phyloP scores from a whole-genome alignment of 495 filamentous ascomycete genomes.

The Cenococcum geophilum region DNA sequence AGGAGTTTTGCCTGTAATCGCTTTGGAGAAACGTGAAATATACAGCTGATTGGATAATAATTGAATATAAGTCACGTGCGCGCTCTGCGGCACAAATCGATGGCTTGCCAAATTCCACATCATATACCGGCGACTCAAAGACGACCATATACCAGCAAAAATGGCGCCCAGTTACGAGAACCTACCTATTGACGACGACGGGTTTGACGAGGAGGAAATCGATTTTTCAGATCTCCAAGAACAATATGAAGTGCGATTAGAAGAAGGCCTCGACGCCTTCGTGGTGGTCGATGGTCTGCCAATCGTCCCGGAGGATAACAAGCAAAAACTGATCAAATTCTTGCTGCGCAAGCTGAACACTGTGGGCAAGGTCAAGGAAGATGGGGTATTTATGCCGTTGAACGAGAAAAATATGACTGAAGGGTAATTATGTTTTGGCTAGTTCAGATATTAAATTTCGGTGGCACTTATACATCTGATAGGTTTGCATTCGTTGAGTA shows the following conservation, averaged over 20 bases:
- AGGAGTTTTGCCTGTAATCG: too few species aligned
- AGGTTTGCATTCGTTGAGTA: constrained; percentile 83
- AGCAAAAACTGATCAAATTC: constrained; percentile 88
- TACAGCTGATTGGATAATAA: too few species aligned
- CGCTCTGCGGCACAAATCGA: too few species aligned
- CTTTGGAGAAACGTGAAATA: too few species aligned
- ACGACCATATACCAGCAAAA: constrained; percentile 13
- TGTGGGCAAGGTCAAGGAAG: constrained; percentile 77
- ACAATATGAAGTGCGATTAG: constrained; percentile 89
- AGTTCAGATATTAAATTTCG: background rate
- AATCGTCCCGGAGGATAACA: constrained; percentile 72
- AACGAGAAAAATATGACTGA: constrained; percentile 73
- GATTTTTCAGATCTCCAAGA: constrained; percentile 90
- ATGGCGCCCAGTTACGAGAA: constrained; percentile 72
- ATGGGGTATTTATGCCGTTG: constrained; percentile 87
- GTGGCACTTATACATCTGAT: constrained; percentile 48
- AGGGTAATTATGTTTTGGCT: constrained; percentile 48
- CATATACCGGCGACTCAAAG: too few species aligned
- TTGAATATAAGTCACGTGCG: too few species aligned
- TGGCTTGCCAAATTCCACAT: too few species aligned
- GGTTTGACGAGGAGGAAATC: constrained; percentile 78
- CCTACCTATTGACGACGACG: constrained; percentile 66
- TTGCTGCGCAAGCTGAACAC: constrained; percentile 81
- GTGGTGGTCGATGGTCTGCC: constrained; percentile 93
- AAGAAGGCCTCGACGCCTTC: constrained; percentile 92